A percentile compares a stretch with the other conserved stretches of the same genome.
Evolutionary conservation across 345 rosid genomes (phyloP).

Genomic region (Psidium friedrichsthalianum): DNA sequence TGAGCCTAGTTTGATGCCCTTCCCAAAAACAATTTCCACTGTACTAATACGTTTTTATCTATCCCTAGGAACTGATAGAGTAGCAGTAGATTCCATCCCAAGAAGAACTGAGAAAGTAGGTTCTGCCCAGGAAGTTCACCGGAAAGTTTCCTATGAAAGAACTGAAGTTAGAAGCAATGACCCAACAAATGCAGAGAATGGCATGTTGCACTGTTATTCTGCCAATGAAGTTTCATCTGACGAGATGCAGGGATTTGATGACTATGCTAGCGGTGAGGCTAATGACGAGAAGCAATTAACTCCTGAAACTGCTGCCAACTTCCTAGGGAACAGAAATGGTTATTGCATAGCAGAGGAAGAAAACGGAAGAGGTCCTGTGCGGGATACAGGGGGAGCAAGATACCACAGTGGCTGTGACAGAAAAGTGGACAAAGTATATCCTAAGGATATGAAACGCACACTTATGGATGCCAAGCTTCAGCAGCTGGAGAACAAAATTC

Average conservation of each 20-base stretch:
- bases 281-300: not conserved
- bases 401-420: slow-evolving; percentile 16
- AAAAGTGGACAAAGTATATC: slow-evolving; percentile 41
- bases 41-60: slow-evolving; percentile 7
- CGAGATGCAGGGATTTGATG: not conserved
- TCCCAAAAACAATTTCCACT: not conserved
- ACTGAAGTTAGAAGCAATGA: not conserved
- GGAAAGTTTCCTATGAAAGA: slow-evolving; percentile 4
- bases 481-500: slow-evolving; percentile 51
- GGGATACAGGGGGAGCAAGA: slow-evolving; percentile 11
- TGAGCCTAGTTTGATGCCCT: slow-evolving; percentile 5
- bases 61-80: slow-evolving; percentile 5
- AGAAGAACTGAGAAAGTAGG: slow-evolving; percentile 11
- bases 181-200: not conserved
- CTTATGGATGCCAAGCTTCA: slow-evolving; percentile 45
- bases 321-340: not conserved
- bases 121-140: slow-evolving; percentile 11
- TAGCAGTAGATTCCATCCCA: not conserved
- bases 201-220: slow-evolving; percentile 3
- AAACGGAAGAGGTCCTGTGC: slow-evolving; percentile 12
- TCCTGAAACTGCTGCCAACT: not conserved
- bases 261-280: not conserved
- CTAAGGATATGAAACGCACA: slow-evolving; percentile 24
- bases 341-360: not conserved
- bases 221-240: not conserved